phyloP scores from a whole-genome alignment of 225 moss, liverwort and hornwort genomes.

The Polytrichum formosum region DNA sequence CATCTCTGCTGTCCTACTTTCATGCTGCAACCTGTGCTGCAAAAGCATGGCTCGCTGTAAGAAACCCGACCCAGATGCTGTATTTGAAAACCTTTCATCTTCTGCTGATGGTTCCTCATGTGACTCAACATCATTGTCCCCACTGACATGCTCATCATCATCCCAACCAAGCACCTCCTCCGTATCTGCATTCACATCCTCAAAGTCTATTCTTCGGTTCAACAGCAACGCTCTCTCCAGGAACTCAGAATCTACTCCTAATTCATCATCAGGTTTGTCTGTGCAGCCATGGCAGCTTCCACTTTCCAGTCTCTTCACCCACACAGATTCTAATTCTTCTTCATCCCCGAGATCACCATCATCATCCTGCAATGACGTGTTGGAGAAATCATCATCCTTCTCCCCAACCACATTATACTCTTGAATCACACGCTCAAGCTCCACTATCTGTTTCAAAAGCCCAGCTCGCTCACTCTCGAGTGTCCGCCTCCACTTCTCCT shows the following conservation, averaged over 20 bases:
- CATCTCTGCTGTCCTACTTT: background rate
- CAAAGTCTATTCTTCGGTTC: background rate
- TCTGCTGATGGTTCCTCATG: background rate
- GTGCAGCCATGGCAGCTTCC: background rate
- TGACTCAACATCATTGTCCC: background rate
- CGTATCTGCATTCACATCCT: background rate
- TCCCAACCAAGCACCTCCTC: background rate
- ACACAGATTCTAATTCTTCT: background rate
- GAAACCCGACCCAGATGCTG: background rate
- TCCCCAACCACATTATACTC: background rate
- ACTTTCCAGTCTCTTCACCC: background rate
- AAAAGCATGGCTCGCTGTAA: background rate
- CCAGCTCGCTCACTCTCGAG: background rate
- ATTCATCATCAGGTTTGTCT: background rate
- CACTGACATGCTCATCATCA: background rate
- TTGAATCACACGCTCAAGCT: constrained; percentile 3
- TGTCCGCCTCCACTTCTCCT: constrained; percentile 6
- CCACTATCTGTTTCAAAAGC: constrained; percentile 2
- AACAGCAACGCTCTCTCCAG: background rate
- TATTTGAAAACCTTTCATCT: background rate
- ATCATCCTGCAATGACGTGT: background rate
- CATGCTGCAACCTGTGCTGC: constrained; percentile 5
- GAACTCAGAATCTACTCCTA: background rate
- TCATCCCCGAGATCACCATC: background rate
- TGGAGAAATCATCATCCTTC: background rate